Evolutionary conservation across 495 filamentous ascomycete genomes (phyloP), one percentile per base, ranked within the genome.

Genomic region (Aeminium ludgeri): DNA sequence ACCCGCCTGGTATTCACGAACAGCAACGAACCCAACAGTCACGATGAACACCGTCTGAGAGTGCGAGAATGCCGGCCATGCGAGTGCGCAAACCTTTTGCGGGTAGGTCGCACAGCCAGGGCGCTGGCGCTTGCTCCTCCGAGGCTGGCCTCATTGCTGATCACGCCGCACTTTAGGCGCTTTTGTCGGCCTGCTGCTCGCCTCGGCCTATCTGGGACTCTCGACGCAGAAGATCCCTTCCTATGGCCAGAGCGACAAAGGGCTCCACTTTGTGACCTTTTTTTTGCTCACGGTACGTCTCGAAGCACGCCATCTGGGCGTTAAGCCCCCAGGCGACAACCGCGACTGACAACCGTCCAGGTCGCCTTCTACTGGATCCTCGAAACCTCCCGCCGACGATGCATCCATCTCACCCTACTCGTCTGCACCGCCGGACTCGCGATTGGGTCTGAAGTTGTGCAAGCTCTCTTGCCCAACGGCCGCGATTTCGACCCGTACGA

Each of bases 301-400:
- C 6, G 13, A 32, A 2, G 20, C 3, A 28, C 5, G 30, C 23
- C 7, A 31, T 20, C 13, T 42, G 18, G 33, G 29, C 34, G 18
- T 16, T 4, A 10, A 13, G 3, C 23, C 16, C 17, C 29, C 13
- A 19, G 3, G 20, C 30, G 10, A 10, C 34, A 17, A 28, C 18
- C 45, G 32, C 36, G 40, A 20, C 15, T 19, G 43, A 20, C n/a
- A 13, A 12, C 19, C 2, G n/a, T 16, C 6, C 50, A 67, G 64
- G 48, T 82, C 29, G 64, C 67, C 51, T 96, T 95, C 71, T 99
- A 99, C 74, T 99, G 87, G 86, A 80, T 92, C 54, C 59, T 93
- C 53, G 89, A 99, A 55, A 86, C 86, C 32, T 75, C 76, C 36
- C 80, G 91, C 36, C 73, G 86, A 23, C 80, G 87, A 43, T 76